phyloP scores from a whole-genome alignment of 2,329 filamentous ascomycete species.

The Trichoderma polysporum region DNA sequence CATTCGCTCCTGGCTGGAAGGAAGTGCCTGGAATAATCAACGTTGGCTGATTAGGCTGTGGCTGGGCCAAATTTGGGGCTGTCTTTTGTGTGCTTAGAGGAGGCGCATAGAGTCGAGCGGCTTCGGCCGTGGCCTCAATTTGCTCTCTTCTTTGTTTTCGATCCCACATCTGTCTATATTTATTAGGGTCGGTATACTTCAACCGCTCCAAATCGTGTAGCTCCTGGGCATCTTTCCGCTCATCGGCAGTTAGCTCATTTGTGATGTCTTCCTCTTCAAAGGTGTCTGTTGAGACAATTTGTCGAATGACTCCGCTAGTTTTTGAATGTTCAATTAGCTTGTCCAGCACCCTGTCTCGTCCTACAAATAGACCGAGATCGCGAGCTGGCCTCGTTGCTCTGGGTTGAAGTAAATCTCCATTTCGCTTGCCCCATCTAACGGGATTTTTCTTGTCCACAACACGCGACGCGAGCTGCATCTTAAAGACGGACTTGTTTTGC shows the following conservation, averaged over 20 bases:
- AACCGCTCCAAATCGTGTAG: slow-evolving; percentile 36
- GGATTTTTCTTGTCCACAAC: slow-evolving; percentile 84
- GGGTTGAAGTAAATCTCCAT: slow-evolving; percentile 55
- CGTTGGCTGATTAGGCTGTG: neutral
- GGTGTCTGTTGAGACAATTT: slow-evolving; percentile 67
- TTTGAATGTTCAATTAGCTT: slow-evolving; percentile 42
- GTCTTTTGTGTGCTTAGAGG: neutral
- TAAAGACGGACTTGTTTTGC: slow-evolving; percentile 75
- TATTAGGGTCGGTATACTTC: slow-evolving; percentile 35
- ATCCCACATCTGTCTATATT: slow-evolving; percentile 30
- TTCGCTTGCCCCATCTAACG: slow-evolving; percentile 60
- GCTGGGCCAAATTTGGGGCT: neutral
- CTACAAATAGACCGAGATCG: slow-evolving; percentile 52
- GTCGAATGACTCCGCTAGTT: slow-evolving; percentile 44
- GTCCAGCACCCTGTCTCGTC: slow-evolving; percentile 64
- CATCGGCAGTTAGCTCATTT: slow-evolving; percentile 56
- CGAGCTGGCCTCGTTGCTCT: slow-evolving; percentile 53
- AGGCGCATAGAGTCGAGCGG: neutral
- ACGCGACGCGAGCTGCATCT: slow-evolving; percentile 73
- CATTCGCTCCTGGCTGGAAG: neutral
- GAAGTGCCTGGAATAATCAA: neutral
- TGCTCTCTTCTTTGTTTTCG: slow-evolving; percentile 11
- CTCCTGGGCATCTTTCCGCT: slow-evolving; percentile 54
- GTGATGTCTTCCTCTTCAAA: slow-evolving; percentile 69
- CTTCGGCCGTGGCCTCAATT: neutral